Percentiles rank a stretch among this genome's conserved stretches.
Conservation (phyloP, 176 grass and related monocot genomes). For the Musa beccarii region DNA sequence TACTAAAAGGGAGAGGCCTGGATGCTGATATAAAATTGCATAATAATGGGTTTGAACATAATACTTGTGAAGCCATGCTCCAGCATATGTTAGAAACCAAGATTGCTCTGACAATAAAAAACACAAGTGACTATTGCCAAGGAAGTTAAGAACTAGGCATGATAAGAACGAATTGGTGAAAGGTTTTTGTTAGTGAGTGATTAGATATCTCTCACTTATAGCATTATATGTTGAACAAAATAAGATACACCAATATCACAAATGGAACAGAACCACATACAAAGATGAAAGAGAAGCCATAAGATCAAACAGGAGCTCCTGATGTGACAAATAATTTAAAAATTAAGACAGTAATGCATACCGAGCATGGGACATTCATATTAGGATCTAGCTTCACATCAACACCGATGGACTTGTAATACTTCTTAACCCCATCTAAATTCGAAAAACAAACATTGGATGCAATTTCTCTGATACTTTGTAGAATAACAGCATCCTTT, state of each 20-base stretch:
- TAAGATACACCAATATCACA: no score
- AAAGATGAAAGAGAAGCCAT: neutral
- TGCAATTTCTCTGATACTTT: constrained; percentile 74
- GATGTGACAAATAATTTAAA: neutral
- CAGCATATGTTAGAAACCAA: neutral
- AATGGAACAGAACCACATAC: neutral
- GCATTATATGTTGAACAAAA: neutral
- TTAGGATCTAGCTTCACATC: constrained; percentile 78
- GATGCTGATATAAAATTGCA: neutral
- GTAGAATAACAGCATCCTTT: constrained; percentile 69
- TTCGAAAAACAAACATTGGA: constrained; percentile 58
- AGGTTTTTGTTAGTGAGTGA: neutral
- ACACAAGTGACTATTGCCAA: neutral
- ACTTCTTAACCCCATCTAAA: constrained; percentile 55
- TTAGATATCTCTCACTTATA: neutral
- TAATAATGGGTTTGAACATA: neutral
- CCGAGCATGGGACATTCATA: constrained; percentile 85
- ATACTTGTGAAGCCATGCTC: neutral
- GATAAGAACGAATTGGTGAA: neutral
- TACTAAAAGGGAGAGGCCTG: neutral
- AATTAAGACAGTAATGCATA: constrained; percentile 31
- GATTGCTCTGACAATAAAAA: neutral
- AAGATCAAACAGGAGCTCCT: neutral
- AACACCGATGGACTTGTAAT: constrained; percentile 75
- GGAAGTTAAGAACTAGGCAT: no score